These are phyloP conservation scores for Naganishia vaughanmartiniae DNA, from an alignment of 768 basidiomycete species.

Conservation along the genomic window DNA sequence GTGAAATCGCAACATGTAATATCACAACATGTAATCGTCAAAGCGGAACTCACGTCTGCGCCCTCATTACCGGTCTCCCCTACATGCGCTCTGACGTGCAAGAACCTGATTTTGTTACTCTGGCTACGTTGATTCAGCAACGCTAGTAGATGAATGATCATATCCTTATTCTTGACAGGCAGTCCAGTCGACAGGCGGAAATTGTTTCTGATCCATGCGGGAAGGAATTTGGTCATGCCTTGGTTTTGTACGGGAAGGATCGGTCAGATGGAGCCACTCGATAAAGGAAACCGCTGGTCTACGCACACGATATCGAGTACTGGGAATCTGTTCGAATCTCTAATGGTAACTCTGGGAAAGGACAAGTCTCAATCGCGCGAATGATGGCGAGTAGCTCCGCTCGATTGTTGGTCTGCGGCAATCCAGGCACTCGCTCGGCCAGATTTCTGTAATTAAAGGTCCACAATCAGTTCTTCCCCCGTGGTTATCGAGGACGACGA, in stretches of 20 bases:
- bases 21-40: not conserved
- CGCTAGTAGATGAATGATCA: slow-evolving; percentile 70
- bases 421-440: slow-evolving; percentile 59
- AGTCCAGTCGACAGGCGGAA: slow-evolving; percentile 36
- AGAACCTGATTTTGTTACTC: slow-evolving; percentile 57
- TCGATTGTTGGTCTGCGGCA: slow-evolving; percentile 55
- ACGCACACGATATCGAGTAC: slow-evolving; percentile 73
- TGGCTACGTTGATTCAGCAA: slow-evolving; percentile 61
- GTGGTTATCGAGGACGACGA: not conserved
- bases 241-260: not conserved
- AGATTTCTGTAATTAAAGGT: slow-evolving; percentile 61
- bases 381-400: slow-evolving; percentile 86
- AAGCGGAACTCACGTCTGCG: slow-evolving; percentile 60
- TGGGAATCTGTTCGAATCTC: slow-evolving; percentile 81
- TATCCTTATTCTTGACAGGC: slow-evolving; percentile 67
- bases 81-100: slow-evolving; percentile 74
- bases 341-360: slow-evolving; percentile 58
- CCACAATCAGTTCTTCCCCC: not conserved
- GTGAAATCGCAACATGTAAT: not conserved
- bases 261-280: slow-evolving; percentile 27
- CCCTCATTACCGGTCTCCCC: slow-evolving; percentile 81
- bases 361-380: slow-evolving; percentile 72
- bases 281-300: slow-evolving; percentile 21
- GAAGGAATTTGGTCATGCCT: slow-evolving; percentile 72
- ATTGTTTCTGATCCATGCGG: slow-evolving; percentile 61